Evolutionary conservation across 2,329 filamentous ascomycete genomes (phyloP), one percentile per base, ranked within the genome.

Genomic region (Neobulgaria alba): DNA sequence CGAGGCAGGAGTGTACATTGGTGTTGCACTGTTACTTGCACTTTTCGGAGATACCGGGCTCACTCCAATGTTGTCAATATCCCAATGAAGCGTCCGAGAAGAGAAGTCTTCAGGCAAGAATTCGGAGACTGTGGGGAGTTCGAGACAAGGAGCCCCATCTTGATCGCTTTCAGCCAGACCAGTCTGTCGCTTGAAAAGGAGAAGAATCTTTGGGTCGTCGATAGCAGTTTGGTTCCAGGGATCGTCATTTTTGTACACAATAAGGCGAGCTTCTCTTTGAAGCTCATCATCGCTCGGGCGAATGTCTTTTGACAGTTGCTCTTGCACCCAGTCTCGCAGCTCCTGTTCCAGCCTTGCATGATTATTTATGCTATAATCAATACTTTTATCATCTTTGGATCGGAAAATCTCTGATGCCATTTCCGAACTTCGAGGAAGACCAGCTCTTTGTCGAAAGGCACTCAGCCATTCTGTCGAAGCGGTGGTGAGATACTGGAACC

Each of bases 211-310:
- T 2, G 61, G 48, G 45, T 75, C 73, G 47, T 81, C 76, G 3
- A 75, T 72, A 0, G 69, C 71, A 1, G 76, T 81, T 52, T 79
- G 76, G 47, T 79, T 79, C 75, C 76, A 79, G 8, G 68, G 69
- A 49, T 80, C 75, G 38, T 79, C 73, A 43, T 67, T 71, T 34
- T 77, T 74, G 57, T 77, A 79, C 16, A 80, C 75, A 50, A 79
- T 75, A 38, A 77, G 65, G 46, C 77, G 69, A 16, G 75, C 75
- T 50, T 77, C 65, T 19, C 62, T 63, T 51, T 78, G 75, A 29
- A 81, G 56, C 33, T 73, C 70, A 2, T 66, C 66, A 44, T 80
- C 72, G 0, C 66, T 66, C 0, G 72, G 70, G 35, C 72, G 66
- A 1, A 65, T 53, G 1, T 73, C 72, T 10, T 64, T 51, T 0